A percentile compares a stretch with the other conserved stretches of the same genome.
These are phyloP conservation scores for Cornus suecica DNA, from an alignment of 148 eudicot species.

Conservation along the genomic window DNA sequence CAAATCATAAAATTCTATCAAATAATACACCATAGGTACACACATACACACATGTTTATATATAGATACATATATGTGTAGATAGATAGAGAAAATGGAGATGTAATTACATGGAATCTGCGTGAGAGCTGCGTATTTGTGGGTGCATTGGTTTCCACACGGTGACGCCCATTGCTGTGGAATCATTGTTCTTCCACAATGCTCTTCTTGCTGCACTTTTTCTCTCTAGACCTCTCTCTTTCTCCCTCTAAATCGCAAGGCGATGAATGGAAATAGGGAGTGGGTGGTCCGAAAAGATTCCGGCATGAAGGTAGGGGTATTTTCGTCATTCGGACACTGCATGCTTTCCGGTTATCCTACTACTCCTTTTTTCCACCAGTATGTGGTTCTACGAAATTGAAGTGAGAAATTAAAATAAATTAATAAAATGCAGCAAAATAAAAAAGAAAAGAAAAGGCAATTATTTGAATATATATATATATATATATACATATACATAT, in stretches of 20 bases:
- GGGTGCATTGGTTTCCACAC: constrained; percentile 86
- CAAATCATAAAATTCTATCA: neutral
- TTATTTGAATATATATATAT: too few species aligned
- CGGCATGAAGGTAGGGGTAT: neutral
- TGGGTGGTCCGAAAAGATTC: neutral
- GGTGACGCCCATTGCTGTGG: constrained; percentile 87
- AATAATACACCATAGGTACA: neutral
- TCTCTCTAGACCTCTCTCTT: neutral
- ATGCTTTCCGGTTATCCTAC: neutral
- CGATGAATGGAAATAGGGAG: neutral
- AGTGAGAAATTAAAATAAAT: too few species aligned
- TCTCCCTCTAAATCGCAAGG: neutral
- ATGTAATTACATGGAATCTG: constrained; percentile 76
- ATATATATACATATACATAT: too few species aligned
- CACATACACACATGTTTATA: neutral
- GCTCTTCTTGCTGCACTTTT: constrained; percentile 31
- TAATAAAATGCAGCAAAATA: too few species aligned
- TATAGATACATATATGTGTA: neutral
- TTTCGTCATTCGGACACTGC: neutral
- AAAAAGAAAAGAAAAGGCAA: too few species aligned
- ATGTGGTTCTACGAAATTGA: too few species aligned
- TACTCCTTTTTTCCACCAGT: too few species aligned
- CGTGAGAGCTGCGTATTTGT: constrained; percentile 80
- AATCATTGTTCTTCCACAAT: constrained; percentile 34
- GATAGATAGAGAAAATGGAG: neutral